Percentiles rank a stretch among this genome's conserved stretches.
phyloP scores from a whole-genome alignment of 352 stramenopile species.

The Discostella stelligera region DNA sequence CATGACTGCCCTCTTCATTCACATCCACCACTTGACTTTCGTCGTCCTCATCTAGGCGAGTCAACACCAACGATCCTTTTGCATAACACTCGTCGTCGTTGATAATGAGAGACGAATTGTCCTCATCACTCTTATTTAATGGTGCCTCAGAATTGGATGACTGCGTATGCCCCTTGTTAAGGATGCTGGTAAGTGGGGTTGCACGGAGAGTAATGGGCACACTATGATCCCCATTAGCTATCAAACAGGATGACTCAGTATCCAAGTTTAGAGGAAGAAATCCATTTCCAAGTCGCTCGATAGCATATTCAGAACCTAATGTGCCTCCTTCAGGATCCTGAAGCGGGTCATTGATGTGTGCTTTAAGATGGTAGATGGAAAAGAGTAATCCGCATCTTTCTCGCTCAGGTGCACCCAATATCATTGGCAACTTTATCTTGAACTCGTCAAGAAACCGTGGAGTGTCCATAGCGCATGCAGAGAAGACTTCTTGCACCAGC shows the following conservation, averaged over 20 bases:
- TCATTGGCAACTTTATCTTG: conserved; percentile 75
- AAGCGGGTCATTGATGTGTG: conserved; percentile 44
- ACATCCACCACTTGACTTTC: conserved; percentile 25
- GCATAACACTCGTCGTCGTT: conserved; percentile 33
- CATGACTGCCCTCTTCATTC: conserved; percentile 21
- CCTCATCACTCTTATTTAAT: conserved; percentile 21
- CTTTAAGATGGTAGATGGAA: conserved; percentile 70
- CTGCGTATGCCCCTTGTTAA: conserved; percentile 7
- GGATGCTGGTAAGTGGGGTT: conserved; percentile 17
- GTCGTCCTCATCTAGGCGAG: conserved; percentile 13
- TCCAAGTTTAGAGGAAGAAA: conserved; percentile 65
- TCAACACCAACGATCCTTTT: conserved; percentile 35
- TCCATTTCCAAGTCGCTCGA: conserved; percentile 71
- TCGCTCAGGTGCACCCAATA: conserved; percentile 27
- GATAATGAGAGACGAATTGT: conserved; percentile 1
- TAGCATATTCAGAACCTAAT: conserved; percentile 21
- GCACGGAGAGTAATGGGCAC: conserved; percentile 68
- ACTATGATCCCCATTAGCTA: conserved; percentile 76
- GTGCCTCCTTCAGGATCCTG: conserved; percentile 27
- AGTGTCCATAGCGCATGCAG: conserved; percentile 65
- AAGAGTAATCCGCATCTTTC: conserved; percentile 64
- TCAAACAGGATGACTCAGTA: conserved; percentile 47
- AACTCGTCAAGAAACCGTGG: conserved; percentile 79
- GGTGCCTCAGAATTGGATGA: conserved; percentile 18
- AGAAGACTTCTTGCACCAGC: conserved; percentile 71